Conservation (phyloP, 1,284 basidiomycete species). For the Austropuccinia psidii region DNA sequence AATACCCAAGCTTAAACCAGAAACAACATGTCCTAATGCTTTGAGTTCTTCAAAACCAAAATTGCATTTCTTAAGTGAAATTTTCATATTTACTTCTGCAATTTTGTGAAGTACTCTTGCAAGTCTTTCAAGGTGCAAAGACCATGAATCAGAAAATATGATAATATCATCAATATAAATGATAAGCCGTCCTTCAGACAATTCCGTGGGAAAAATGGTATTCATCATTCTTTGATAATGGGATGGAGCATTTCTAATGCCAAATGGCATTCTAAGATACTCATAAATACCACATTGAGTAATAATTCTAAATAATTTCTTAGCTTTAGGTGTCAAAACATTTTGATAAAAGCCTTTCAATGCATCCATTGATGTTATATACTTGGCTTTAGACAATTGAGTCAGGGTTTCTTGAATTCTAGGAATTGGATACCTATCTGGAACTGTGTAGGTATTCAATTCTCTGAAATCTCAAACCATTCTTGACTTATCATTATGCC, state of each 20-base stretch:
- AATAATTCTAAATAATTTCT: constrained; percentile 10
- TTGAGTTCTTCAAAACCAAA: no score
- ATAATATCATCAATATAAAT: no score
- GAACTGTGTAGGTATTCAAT: constrained; percentile 2
- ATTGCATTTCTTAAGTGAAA: no score
- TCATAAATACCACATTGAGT: background rate
- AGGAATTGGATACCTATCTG: constrained; percentile 7
- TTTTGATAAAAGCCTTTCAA: constrained; percentile 17
- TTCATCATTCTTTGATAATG: background rate
- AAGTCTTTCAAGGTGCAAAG: no score
- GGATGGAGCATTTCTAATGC: constrained; percentile 1
- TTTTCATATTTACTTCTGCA: no score
- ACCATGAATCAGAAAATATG: no score
- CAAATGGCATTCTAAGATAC: constrained; percentile 10
- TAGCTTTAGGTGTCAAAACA: background rate
- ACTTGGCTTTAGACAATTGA: background rate
- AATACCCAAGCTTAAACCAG: no score
- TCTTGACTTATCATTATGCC: background rate
- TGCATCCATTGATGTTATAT: background rate
- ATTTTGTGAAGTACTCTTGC: no score
- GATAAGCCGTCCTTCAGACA: background rate
- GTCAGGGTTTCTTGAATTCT: background rate
- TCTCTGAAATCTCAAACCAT: background rate
- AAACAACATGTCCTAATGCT: no score
- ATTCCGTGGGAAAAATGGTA: background rate